Percentiles rank a stretch among this genome's conserved stretches.
Evolutionary conservation across 1,284 basidiomycete species (phyloP).

Genomic region (Gymnopus androsaceus): DNA sequence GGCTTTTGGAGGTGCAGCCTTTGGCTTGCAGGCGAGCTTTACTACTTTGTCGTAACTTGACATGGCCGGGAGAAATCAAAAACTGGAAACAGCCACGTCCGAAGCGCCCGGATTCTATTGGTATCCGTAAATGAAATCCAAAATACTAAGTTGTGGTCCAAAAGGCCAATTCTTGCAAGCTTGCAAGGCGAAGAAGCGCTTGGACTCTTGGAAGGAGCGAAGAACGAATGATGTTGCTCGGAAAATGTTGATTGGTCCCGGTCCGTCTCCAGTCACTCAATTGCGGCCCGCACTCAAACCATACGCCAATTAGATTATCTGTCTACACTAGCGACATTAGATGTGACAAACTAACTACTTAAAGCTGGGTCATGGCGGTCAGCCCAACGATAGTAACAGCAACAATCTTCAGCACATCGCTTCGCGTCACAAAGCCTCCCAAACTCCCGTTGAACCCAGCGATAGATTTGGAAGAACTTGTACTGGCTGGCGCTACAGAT

Average conservation of each 20-base stretch:
- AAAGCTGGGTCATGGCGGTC: not conserved
- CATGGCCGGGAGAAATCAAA: conserved; percentile 40
- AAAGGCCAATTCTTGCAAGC: no score
- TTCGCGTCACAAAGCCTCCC: not conserved
- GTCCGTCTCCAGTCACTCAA: no score
- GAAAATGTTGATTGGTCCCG: no score
- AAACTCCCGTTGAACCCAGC: not conserved
- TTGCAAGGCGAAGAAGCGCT: no score
- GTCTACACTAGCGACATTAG: no score
- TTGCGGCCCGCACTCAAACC: no score
- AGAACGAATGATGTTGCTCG: no score
- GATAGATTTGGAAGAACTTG: not conserved
- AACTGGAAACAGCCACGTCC: not conserved
- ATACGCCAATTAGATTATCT: no score
- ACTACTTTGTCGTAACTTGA: conserved; percentile 85
- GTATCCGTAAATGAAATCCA: not conserved
- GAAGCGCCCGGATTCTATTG: not conserved
- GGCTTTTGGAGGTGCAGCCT: conserved; percentile 88
- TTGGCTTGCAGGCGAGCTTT: conserved; percentile 93
- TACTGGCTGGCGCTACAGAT: not conserved
- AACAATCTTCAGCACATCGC: not conserved
- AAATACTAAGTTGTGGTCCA: no score
- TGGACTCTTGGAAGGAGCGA: no score
- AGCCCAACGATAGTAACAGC: not conserved
- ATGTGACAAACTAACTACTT: not conserved